These are phyloP conservation scores for Podospora comata DNA, from an alignment of 495 filamentous ascomycete genomes.

Conservation along the genomic window DNA sequence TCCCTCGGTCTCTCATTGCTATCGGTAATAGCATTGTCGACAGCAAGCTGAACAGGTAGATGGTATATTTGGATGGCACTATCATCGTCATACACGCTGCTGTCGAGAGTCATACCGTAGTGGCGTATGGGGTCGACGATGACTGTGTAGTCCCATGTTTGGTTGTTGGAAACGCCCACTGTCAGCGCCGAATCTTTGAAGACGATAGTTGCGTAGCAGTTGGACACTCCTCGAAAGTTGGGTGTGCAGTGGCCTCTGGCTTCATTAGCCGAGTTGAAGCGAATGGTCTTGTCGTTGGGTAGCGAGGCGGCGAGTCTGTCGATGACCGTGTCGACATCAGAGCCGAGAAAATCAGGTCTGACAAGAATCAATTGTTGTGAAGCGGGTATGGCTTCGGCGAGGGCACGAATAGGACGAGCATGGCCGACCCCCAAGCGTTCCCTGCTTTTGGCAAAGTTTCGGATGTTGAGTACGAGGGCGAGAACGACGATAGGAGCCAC, in stretches of 20 bases:
- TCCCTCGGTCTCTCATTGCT: conserved; percentile 12
- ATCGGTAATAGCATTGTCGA: conserved; percentile 27
- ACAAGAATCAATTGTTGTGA: conserved; percentile 23
- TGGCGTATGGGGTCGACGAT: conserved; percentile 16
- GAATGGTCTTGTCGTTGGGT: conserved; percentile 5
- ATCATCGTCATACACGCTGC: conserved; percentile 8
- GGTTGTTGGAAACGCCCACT: conserved; percentile 5
- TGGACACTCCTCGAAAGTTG: conserved; percentile 18
- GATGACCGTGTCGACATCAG: conserved; percentile 23
- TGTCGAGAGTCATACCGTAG: not conserved
- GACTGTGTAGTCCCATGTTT: conserved; percentile 27
- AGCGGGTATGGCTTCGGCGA: conserved; percentile 15
- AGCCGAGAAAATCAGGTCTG: conserved; percentile 11
- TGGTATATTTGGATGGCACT: conserved; percentile 18
- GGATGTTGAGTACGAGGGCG: conserved; percentile 34
- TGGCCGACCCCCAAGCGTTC: conserved; percentile 12
- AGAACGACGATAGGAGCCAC: conserved; percentile 63
- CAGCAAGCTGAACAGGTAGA: conserved; percentile 20
- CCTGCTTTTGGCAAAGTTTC: conserved; percentile 34
- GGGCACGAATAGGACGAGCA: conserved; percentile 13
- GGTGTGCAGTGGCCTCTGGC: conserved; percentile 10
- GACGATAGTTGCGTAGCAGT: conserved; percentile 22
- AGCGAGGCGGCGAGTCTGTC: conserved; percentile 13
- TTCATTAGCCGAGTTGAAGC: not conserved
- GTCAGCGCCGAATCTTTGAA: conserved; percentile 24